Evolutionary conservation across 257 asterid genomes (phyloP).

Genomic region (Ocimum tenuiflorum): DNA sequence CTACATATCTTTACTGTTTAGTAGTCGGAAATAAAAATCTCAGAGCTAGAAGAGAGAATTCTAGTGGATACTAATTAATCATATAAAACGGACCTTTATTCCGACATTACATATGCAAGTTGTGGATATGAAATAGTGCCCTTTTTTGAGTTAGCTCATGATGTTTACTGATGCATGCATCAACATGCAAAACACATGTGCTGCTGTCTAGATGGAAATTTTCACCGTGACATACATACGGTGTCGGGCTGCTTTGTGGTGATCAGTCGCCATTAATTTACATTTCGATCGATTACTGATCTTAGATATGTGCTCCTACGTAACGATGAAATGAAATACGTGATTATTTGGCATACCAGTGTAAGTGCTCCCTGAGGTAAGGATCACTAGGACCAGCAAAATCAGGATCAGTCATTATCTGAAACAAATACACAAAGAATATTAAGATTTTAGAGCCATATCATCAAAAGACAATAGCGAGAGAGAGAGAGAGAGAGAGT

Average conservation of each 20-base stretch:
- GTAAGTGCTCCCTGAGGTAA: slow-evolving; percentile 50
- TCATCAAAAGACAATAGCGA: background rate
- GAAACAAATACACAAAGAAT: slow-evolving; percentile 2
- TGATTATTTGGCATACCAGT: slow-evolving; percentile 32
- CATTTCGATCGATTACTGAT: no score
- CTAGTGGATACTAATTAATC: background rate
- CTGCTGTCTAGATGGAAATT: no score
- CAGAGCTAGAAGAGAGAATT: background rate
- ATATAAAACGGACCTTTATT: background rate
- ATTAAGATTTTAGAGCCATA: background rate
- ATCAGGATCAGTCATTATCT: slow-evolving; percentile 65
- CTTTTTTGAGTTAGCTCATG: no score
- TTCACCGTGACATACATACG: no score
- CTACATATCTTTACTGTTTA: no score
- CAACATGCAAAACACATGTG: no score
- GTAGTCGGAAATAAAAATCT: slow-evolving; percentile 11
- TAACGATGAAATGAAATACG: background rate
- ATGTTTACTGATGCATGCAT: no score
- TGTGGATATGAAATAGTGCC: no score
- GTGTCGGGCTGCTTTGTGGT: no score
- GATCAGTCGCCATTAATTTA: background rate
- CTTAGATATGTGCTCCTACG: no score
- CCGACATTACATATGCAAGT: background rate
- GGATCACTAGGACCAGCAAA: slow-evolving; percentile 66
- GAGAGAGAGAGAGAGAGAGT: background rate